phyloP scores from a whole-genome alignment of 2,329 filamentous ascomycete species.

The Apiospora sp. region DNA sequence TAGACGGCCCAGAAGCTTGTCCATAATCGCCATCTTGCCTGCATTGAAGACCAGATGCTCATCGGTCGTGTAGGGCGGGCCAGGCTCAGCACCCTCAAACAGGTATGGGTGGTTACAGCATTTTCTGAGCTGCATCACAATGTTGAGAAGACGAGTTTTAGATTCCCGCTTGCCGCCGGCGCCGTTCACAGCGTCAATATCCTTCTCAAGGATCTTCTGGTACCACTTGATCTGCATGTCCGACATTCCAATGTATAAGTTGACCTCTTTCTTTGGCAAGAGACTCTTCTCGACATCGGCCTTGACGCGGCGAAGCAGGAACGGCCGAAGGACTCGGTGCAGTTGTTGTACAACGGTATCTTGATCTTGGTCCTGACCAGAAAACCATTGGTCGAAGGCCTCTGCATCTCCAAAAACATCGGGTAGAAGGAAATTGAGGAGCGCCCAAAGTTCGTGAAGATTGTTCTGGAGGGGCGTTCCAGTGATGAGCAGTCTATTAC shows the following conservation, averaged over 20 bases:
- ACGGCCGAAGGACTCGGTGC: slow-evolving; percentile 90
- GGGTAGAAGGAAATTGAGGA: slow-evolving; percentile 96
- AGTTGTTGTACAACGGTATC: slow-evolving; percentile 96
- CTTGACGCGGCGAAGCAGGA: slow-evolving; percentile 95
- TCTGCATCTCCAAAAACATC: slow-evolving; percentile 97
- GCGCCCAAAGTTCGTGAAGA: slow-evolving; percentile 94
- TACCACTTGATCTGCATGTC: slow-evolving; percentile 99
- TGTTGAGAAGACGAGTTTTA: slow-evolving; percentile 95
- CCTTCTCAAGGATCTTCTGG: slow-evolving; percentile 97
- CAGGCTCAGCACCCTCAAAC: slow-evolving; percentile 96
- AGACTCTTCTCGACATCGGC: slow-evolving; percentile 98
- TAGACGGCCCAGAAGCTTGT: slow-evolving; percentile 87
- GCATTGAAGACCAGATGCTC: slow-evolving; percentile 94
- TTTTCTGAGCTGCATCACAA: slow-evolving; percentile 99
- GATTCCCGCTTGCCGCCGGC: slow-evolving; percentile 96
- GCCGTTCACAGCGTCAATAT: slow-evolving; percentile 98
- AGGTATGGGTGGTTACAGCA: slow-evolving; percentile 99
- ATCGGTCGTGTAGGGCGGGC: slow-evolving; percentile 96
- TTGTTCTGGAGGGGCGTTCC: slow-evolving; percentile 98
- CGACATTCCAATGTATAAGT: slow-evolving; percentile 97
- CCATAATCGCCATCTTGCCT: slow-evolving; percentile 96
- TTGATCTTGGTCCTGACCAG: slow-evolving; percentile 86
- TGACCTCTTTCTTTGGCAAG: slow-evolving; percentile 95
- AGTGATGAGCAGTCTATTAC: slow-evolving; percentile 94
- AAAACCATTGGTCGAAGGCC: slow-evolving; percentile 98